Base-by-base conservation (phyloP, 1,284 basidiomycete species). In the Cutaneotrichosporon sp. region DNA sequence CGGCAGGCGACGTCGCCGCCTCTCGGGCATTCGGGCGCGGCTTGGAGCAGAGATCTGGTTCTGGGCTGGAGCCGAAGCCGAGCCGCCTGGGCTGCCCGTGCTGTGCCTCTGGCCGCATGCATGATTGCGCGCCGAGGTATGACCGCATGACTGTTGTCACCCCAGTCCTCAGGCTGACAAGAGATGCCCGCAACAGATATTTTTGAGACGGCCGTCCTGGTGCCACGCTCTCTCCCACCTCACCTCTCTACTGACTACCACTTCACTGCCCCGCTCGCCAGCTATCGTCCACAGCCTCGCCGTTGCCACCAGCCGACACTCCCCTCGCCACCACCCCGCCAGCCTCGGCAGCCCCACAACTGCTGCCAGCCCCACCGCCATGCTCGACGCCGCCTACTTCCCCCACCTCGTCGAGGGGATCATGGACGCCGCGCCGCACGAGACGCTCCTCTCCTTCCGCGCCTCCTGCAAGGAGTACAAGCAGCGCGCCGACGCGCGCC, bases 371-470 rank as follows among this genome's bases (percentile, higher is more conserved):
- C 9, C 13, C 20, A 22, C n/a, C n/a, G 20, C 31, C 1, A 52
- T 33, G 31, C 34, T 56, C 31, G 55, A 56, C 45, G 16, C n/a
- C 43, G 18, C 38, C 11, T 46, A 9, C 55, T 56, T 29, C 22
- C 55, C 55, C 13, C 43, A 47, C 33, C 43, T 56, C 11, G 25
- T 56, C 29, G 55, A 56, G 25, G 14, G 27, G 3, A 56, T 56
- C 38, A 31, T 56, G 31, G 29, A 56, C 55, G 10, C 6, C 18
- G 55, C 55, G 14, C 20, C n/a, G 3, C 45, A 56, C 22, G 55
- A 49, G 16, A 31, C 45, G 18, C 55, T 56, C 43, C 55, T 56
- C n/a, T 13, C 29, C 14, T 56, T 56, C 55, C 55, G 55, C 31
- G 31, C 29, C n/a, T 46, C 43, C 8, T 47, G 36, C 55, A 56